Evolutionary conservation across 2,329 filamentous ascomycete genomes (phyloP), one percentile per base, ranked within the genome.

Genomic region (Thermomyces lanuginosus): DNA sequence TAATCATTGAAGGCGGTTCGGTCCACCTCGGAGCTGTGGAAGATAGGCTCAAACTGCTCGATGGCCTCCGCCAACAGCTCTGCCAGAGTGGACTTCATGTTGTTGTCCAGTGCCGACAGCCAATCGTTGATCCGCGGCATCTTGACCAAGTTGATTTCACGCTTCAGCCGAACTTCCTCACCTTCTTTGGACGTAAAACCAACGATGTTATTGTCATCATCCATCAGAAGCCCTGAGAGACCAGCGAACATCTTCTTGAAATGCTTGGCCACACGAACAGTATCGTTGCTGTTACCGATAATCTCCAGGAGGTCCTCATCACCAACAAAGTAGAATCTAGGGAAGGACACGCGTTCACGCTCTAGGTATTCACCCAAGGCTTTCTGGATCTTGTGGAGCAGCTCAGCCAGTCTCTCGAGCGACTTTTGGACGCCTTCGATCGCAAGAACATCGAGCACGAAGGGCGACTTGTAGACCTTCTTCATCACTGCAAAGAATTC

Each of bases 181-280:
- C 77, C 84, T 55, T 99, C 91, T 48, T 92, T 93, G 0, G 89
- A 98, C 2, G 78, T 89, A 43, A 95, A 86, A 5, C 83, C 86
- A 14, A 77, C 76, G 36, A 99, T 95, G 35, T 81, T 72, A 14
- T 74, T 72, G 42, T 93, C 80, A 29, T 95, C 83, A 39, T 92
- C 82, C 63, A 93, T 86, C 21, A 84, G 63, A 18, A 98, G 67
- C 3, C 89, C 89, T 4, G 77, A 86, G 24, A 98, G 65, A 35
- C 89, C 89, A 36, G 91, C 89, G 62, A 99, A 99, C 89, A 99
- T 99, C 64, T 99, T 99, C 53, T 92, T 86, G 63, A 99, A 83
- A 60, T 99, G 91, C 53, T 98, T 98, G 21, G 89, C 82, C 39
- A 98, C 91, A 29, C 89, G 83, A 34, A 89, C 60, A 6, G 86